A percentile compares a stretch with the other conserved stretches of the same genome.
phyloP scores from a whole-genome alignment of 1,284 basidiomycete genomes.

The Ceratobasidium papillatum region DNA sequence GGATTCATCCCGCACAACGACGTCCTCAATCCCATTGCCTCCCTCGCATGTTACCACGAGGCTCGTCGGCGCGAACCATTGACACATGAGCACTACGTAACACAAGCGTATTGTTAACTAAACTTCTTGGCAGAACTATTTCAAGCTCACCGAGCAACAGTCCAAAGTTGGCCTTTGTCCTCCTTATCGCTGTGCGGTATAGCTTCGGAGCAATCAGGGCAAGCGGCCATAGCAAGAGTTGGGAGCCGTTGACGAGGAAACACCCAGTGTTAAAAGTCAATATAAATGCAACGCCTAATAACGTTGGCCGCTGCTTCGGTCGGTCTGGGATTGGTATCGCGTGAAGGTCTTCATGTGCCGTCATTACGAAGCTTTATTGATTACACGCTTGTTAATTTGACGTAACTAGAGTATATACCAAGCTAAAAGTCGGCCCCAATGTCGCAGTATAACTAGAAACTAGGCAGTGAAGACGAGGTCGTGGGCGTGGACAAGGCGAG shows the following conservation, averaged over 20 bases:
- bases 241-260: slow-evolving; percentile 72
- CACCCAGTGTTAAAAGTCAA: slow-evolving; percentile 73
- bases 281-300: slow-evolving; percentile 64
- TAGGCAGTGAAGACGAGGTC: not conserved
- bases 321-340: slow-evolving; percentile 35
- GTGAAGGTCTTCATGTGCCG: slow-evolving; percentile 30
- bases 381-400: not conserved
- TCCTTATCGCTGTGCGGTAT: slow-evolving; percentile 74
- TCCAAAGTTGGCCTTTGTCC: slow-evolving; percentile 85
- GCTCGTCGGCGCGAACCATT: slow-evolving; percentile 83
- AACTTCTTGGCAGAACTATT: not conserved
- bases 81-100: slow-evolving; percentile 72
- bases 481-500: slow-evolving; percentile 32
- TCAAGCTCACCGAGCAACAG: slow-evolving; percentile 65
- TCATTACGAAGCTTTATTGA: slow-evolving; percentile 11
- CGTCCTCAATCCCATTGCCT: slow-evolving; percentile 52
- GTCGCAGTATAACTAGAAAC: not conserved
- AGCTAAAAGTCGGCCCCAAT: not conserved
- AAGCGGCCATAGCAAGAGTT: slow-evolving; percentile 73
- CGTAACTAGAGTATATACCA: not conserved
- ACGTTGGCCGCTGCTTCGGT: slow-evolving; percentile 60
- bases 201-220: slow-evolving; percentile 57
- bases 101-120: not conserved
- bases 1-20: slow-evolving; percentile 63
- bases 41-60: slow-evolving; percentile 79